A percentile compares a stretch with the other conserved stretches of the same genome.
Evolutionary conservation across 306 rosid species (phyloP).

Genomic region (Luffa aegyptiaca): DNA sequence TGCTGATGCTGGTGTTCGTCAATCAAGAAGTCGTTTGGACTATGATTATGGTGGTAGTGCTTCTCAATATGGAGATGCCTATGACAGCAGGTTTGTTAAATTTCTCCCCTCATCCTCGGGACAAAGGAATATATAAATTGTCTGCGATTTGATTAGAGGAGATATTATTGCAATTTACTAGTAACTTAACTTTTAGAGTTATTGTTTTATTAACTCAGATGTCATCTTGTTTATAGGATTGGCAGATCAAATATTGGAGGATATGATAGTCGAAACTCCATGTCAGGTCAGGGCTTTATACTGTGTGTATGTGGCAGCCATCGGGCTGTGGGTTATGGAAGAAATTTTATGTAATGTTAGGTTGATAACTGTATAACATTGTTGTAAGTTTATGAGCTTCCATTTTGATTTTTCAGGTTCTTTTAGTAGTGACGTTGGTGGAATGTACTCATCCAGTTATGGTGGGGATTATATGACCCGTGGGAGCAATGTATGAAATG

Average conservation of each 20-base stretch:
- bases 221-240: constrained; percentile 34
- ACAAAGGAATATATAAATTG: background rate
- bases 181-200: background rate
- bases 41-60: constrained; percentile 68
- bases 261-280: constrained; percentile 60
- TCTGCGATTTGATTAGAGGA: background rate
- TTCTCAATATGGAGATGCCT: constrained; percentile 71
- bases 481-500: constrained; percentile 62
- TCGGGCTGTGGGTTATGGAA: constrained; percentile 42
- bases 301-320: constrained; percentile 64
- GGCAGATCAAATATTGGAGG: constrained; percentile 73
- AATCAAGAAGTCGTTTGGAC: constrained; percentile 77
- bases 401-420: constrained; percentile 48
- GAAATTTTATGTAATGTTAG: constrained; percentile 35
- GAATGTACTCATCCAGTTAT: constrained; percentile 77
- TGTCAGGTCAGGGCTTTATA: constrained; percentile 58
- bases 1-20: constrained; percentile 62
- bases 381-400: background rate
- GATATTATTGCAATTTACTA: background rate
- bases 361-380: background rate
- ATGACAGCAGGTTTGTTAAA: constrained; percentile 61
- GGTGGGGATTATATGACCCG: constrained; percentile 67
- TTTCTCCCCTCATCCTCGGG: background rate
- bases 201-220: constrained; percentile 1
- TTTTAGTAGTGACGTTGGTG: constrained; percentile 51